Percentiles rank a stretch among this genome's conserved stretches.
phyloP scores from a whole-genome alignment of 1,284 basidiomycete genomes.

The Naganishia sp. region DNA sequence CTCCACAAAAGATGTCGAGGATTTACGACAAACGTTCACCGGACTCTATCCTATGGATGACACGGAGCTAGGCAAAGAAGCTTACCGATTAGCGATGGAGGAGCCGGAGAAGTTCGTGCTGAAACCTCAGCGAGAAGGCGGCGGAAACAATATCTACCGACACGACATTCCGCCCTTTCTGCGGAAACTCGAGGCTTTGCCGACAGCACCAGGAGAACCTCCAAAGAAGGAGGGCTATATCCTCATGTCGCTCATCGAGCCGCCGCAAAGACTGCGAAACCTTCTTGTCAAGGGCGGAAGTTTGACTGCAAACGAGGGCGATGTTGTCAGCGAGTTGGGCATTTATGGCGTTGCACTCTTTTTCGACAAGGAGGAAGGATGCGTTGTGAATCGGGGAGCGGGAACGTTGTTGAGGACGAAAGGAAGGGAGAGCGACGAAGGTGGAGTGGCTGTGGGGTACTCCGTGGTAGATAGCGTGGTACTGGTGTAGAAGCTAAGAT shows the following conservation, averaged over 20 bases:
- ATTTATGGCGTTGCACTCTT: slow-evolving; percentile 89
- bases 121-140: slow-evolving; percentile 95
- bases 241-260: slow-evolving; percentile 85
- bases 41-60: slow-evolving; percentile 67
- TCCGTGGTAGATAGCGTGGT: slow-evolving; percentile 81
- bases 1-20: slow-evolving; percentile 56
- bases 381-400: slow-evolving; percentile 45
- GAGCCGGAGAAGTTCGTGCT: slow-evolving; percentile 70
- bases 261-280: slow-evolving; percentile 68
- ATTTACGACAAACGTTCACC: slow-evolving; percentile 71
- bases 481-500: slow-evolving; percentile 56
- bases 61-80: slow-evolving; percentile 55
- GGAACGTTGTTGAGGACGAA: slow-evolving; percentile 93
- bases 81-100: slow-evolving; percentile 61
- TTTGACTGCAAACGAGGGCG: slow-evolving; percentile 57
- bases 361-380: slow-evolving; percentile 49
- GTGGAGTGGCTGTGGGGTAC: slow-evolving; percentile 89
- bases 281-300: slow-evolving; percentile 66
- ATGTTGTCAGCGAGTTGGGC: slow-evolving; percentile 88
- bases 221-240: slow-evolving; percentile 70
- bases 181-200: slow-evolving; percentile 57
- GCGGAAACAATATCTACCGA: slow-evolving; percentile 95
- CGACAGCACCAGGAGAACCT: slow-evolving; percentile 23
- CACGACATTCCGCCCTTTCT: slow-evolving; percentile 77
- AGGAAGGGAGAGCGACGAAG: slow-evolving; percentile 87